Base-by-base conservation (phyloP, 164 flowering plant genomes). In the Buxus sempervirens region DNA sequence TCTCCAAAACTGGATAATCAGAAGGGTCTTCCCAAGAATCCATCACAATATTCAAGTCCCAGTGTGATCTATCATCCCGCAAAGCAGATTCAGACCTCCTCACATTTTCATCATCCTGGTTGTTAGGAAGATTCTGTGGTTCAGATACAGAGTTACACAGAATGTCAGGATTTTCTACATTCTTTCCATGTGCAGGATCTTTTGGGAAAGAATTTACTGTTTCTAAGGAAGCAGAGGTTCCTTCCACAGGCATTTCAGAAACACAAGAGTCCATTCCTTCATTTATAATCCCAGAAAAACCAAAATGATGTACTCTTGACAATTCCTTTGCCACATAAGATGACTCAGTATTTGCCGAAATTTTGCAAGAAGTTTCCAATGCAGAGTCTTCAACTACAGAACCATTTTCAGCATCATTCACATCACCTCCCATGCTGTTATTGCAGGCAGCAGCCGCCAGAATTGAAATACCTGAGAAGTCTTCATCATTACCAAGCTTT, bases 391-490 rank as follows among this genome's bases (percentile, higher is more conserved):
- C 78, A 25, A 57, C 70, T 36, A 32, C 41, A 38, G 60, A 65
- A 45, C 27, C 59, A 8, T 65, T 67, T 36, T 73, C 73, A 23
- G 19, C 62, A 62, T 58, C 27, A 32, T 58, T 28, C n/a, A 26
- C 36, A 62, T 67, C 72, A 71, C 74, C 70, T 68, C 62, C 76
- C 51, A 80, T 62, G 68, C 72, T 73, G 61, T 75, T 70, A 76
- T 48, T 76, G 76, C 91, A 86, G 63, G 93, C 96, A 69, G 78
- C 89, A 61, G 83, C 82, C 14, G 91, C 96, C 66, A 90, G 81
- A 53, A 87, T 85, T 54, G 82, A 81, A 77, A 85, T 88, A 25
- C 88, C 93, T 24, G 90, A 87, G 65, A 88, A 86, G 67, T 87
- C 90, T 10, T 76, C 84, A 63, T 62, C 38, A 21, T 63, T 58